Conservation (phyloP, 805 yeast genomes). For the Crinitomyces ghanaensis region DNA sequence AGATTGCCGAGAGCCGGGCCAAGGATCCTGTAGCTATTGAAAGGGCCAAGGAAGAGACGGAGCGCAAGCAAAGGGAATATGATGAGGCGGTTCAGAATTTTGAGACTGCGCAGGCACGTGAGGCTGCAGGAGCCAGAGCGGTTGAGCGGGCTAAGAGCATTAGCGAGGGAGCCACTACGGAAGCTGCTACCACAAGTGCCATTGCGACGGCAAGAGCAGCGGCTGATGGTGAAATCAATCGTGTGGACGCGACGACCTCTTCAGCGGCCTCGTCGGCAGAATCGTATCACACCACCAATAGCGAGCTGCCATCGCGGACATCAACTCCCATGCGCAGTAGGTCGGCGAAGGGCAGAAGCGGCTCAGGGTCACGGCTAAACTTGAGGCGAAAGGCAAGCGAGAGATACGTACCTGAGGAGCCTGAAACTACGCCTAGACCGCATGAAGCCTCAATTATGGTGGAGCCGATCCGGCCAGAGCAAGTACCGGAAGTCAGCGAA, state of each 20-base stretch:
- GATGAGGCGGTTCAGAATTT: constrained; percentile 9
- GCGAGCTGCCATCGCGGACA: too few species aligned
- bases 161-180: constrained; percentile 19
- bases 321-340: too few species aligned
- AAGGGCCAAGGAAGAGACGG: constrained; percentile 15
- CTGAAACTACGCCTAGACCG: too few species aligned
- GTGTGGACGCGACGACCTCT: too few species aligned
- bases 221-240: constrained; percentile 18
- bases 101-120: too few species aligned
- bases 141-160: constrained; percentile 18
- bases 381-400: too few species aligned
- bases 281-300: neutral
- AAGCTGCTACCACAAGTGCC: constrained; percentile 15
- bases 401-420: too few species aligned
- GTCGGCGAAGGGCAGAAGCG: too few species aligned
- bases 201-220: constrained; percentile 14
- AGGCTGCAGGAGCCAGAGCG: constrained; percentile 14
- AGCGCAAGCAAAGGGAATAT: constrained; percentile 17
- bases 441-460: too few species aligned
- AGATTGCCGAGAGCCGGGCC: constrained; percentile 6
- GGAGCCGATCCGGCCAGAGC: too few species aligned
- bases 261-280: constrained; percentile 13
- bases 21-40: constrained; percentile 11
- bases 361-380: too few species aligned
- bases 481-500: too few species aligned